Evolutionary conservation across 768 basidiomycete genomes (phyloP).

Genomic region (Kwoniella bestiolae): DNA sequence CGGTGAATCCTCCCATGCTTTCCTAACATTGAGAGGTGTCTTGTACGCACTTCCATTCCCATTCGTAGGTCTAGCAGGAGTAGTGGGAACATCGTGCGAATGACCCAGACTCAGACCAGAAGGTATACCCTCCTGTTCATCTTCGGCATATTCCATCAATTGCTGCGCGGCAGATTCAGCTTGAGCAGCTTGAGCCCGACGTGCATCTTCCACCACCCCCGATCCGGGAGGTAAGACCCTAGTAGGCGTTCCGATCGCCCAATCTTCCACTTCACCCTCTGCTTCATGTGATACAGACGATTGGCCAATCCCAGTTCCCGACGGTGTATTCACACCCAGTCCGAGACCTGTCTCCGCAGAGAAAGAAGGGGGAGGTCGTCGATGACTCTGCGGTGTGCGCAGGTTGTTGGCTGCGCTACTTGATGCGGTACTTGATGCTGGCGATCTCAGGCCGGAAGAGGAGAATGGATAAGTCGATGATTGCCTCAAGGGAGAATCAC

Average conservation of each 20-base stretch:
- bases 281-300: constrained; percentile 3
- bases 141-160: constrained; percentile 77
- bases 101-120: not conserved
- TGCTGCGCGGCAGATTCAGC: constrained; percentile 91
- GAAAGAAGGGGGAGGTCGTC: constrained; percentile 18
- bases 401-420: constrained; percentile 3
- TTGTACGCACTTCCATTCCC: constrained; percentile 19
- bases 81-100: constrained; percentile 53
- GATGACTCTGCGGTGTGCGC: constrained; percentile 26
- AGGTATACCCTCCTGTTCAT: constrained; percentile 15
- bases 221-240: not conserved
- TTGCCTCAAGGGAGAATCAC: constrained; percentile 34
- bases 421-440: constrained; percentile 10
- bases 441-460: constrained; percentile 19
- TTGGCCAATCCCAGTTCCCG: not conserved
- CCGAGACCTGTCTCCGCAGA: not conserved
- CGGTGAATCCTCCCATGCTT: constrained; percentile 77
- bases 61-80: constrained; percentile 61
- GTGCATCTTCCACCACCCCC: constrained; percentile 72
- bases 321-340: not conserved
- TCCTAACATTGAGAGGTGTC: constrained; percentile 53
- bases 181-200: constrained; percentile 85
- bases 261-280: constrained; percentile 20
- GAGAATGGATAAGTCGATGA: constrained; percentile 18
- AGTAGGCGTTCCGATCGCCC: constrained; percentile 8